Percentiles rank a stretch among this genome's conserved stretches.
These are phyloP conservation scores for Ganoderma lingzhi DNA, from an alignment of 1,284 basidiomycete genomes.

Conservation along the genomic window DNA sequence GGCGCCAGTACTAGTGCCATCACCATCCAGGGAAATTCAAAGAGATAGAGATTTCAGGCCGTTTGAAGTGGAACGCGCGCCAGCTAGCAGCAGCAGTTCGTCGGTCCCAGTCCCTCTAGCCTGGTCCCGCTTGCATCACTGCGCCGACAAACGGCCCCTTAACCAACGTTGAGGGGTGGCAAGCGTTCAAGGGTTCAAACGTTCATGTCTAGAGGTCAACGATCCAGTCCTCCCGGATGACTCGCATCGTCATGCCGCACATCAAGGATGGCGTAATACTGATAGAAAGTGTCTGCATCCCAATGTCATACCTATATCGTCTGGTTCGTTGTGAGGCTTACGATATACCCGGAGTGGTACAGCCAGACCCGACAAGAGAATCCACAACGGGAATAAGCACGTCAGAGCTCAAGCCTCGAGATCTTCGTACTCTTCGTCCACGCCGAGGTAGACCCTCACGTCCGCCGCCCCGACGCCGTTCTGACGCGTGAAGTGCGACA, in stretches of 20 bases:
- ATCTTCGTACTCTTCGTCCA: constrained; percentile 80
- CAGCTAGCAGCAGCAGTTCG: neutral
- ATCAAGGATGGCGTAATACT: too few relatives aligned
- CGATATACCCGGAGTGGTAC: neutral
- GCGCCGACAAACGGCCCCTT: too few relatives aligned
- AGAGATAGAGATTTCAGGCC: too few relatives aligned
- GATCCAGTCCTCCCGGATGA: neutral
- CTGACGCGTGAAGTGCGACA: constrained; percentile 72
- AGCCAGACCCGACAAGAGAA: neutral
- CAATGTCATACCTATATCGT: too few relatives aligned
- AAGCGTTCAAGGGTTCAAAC: too few relatives aligned
- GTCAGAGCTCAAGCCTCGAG: constrained; percentile 42
- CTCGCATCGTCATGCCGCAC: neutral
- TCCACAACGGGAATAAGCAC: neutral
- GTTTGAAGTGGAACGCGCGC: too few relatives aligned
- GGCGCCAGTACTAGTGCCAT: too few relatives aligned
- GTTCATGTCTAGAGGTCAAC: too few relatives aligned
- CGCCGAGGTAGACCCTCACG: constrained; percentile 67
- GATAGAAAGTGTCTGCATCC: too few relatives aligned
- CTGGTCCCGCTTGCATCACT: too few relatives aligned
- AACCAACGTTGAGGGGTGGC: neutral
- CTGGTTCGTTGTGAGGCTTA: neutral
- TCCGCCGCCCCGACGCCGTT: constrained; percentile 63
- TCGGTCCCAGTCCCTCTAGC: too few relatives aligned
- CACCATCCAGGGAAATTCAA: too few relatives aligned